phyloP scores from a whole-genome alignment of 2,329 filamentous ascomycete species.

The Juglanconis oblonga region DNA sequence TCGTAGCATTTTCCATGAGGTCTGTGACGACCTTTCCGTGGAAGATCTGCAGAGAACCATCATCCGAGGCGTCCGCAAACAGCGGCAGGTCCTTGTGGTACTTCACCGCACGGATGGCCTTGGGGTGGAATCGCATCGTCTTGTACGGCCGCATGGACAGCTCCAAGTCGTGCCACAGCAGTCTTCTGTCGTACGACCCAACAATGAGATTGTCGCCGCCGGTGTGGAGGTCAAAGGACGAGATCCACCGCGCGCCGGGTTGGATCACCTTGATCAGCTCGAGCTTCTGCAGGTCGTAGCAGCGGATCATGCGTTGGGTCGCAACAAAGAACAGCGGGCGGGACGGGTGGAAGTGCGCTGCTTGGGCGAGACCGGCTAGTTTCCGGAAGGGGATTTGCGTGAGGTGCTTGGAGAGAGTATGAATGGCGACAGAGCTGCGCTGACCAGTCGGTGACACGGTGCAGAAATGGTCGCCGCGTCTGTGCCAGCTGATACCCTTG shows the following conservation, averaged over 20 bases:
- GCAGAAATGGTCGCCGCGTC: slow-evolving; percentile 89
- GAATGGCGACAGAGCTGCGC: slow-evolving; percentile 81
- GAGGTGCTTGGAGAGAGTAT: slow-evolving; percentile 90
- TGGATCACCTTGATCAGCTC: slow-evolving; percentile 91
- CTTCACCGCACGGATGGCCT: slow-evolving; percentile 84
- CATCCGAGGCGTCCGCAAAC: slow-evolving; percentile 93
- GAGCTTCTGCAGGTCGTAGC: slow-evolving; percentile 89
- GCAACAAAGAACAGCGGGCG: slow-evolving; percentile 94
- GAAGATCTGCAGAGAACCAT: slow-evolving; percentile 93
- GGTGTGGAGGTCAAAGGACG: slow-evolving; percentile 87
- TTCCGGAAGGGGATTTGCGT: slow-evolving; percentile 91
- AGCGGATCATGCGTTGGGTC: slow-evolving; percentile 87
- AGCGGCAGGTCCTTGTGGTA: slow-evolving; percentile 82
- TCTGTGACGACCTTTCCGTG: slow-evolving; percentile 94
- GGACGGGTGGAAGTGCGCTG: slow-evolving; percentile 90
- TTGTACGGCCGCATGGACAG: slow-evolving; percentile 89
- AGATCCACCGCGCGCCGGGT: slow-evolving; percentile 93
- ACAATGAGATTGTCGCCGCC: slow-evolving; percentile 93
- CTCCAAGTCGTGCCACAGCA: slow-evolving; percentile 97
- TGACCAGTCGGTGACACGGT: slow-evolving; percentile 82
- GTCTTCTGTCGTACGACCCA: slow-evolving; percentile 87
- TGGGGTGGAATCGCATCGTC: slow-evolving; percentile 89
- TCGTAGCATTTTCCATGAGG: slow-evolving; percentile 92
- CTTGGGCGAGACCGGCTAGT: slow-evolving; percentile 73
- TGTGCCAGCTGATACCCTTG: slow-evolving; percentile 91